Percentiles rank a stretch among this genome's conserved stretches.
phyloP scores from a whole-genome alignment of 306 rosid genomes.

The Cucumis sativus region Cucumber_9930_V3 NC_026658.2:3105501-3106000 shows the following conservation, averaged over 20 bases:
- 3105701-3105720: not conserved
- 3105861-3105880: no score
- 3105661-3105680: not conserved
- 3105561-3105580: not conserved
- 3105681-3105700: not conserved
- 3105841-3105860: no score
- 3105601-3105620: not conserved
- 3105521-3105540: not conserved
- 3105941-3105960: no score
- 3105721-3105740: not conserved
- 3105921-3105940: no score
- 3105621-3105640: not conserved
- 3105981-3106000: no score
- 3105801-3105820: not conserved
- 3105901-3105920: no score
- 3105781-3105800: not conserved
- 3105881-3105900: no score
- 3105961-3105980: no score
- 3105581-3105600: not conserved
- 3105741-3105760: not conserved
- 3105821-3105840: no score
- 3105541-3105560: not conserved
- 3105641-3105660: not conserved
- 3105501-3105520: not conserved
- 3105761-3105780: not conserved